Evolutionary conservation across 305 asterid genomes (phyloP).

Genomic region (Rubia tinctorum): DNA sequence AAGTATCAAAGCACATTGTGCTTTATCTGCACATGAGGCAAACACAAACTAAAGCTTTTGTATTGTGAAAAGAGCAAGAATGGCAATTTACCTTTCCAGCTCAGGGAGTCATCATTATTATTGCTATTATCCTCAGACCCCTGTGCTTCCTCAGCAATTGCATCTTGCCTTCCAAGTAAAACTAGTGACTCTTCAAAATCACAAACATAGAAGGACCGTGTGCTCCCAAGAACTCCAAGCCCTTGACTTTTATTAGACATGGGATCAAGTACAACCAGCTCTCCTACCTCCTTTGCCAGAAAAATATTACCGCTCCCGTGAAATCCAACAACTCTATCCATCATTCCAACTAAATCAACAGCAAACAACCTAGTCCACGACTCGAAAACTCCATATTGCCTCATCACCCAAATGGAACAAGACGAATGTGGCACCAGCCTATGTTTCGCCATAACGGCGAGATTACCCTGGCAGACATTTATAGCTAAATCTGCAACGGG

Average conservation of each 20-base stretch:
- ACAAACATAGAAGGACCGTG: conserved; percentile 35
- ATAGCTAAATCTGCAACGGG: conserved; percentile 20
- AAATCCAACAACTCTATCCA: conserved; percentile 38
- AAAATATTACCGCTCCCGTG: conserved; percentile 41
- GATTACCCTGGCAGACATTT: conserved; percentile 24
- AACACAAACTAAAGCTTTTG: neutral
- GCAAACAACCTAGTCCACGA: conserved; percentile 52
- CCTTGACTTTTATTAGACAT: conserved; percentile 12
- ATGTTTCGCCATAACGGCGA: conserved; percentile 32
- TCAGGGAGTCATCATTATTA: neutral
- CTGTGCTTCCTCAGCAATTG: conserved; percentile 7
- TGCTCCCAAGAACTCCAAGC: conserved; percentile 38
- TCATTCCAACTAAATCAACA: conserved; percentile 24
- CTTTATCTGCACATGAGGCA: too few relatives aligned
- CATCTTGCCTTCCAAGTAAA: conserved; percentile 35
- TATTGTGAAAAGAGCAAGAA: neutral
- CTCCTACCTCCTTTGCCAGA: conserved; percentile 22
- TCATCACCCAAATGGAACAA: conserved; percentile 59
- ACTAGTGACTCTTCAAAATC: conserved; percentile 43
- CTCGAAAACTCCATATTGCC: conserved; percentile 42
- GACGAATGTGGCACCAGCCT: conserved; percentile 10
- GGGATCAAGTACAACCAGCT: conserved; percentile 37
- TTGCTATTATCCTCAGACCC: neutral
- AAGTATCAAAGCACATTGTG: neutral
- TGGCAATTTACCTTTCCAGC: conserved; percentile 7